Evolutionary conservation across 2,329 filamentous ascomycete genomes (phyloP).

Genomic region (Drechmeria coniospora): DNA sequence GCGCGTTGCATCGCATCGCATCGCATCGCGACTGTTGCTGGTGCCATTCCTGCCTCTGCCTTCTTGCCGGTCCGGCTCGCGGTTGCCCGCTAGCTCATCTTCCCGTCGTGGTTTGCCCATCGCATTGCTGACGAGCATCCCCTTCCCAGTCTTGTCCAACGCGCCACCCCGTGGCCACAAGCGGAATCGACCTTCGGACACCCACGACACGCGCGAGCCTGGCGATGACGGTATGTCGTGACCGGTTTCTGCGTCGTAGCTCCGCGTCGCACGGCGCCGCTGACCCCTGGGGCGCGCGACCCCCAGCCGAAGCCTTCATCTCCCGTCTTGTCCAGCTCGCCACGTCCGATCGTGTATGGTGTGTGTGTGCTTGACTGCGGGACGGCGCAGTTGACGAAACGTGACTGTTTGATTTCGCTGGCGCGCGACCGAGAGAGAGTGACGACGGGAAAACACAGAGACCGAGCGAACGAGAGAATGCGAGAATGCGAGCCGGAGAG

Average conservation of each 20-base stretch:
- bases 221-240: slow-evolving; percentile 60
- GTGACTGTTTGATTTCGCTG: no score
- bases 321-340: no score
- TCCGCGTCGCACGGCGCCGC: slow-evolving; percentile 5
- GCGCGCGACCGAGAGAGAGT: no score
- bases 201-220: slow-evolving; percentile 33
- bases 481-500: no score
- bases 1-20: slow-evolving; percentile 2
- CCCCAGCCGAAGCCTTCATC: background rate
- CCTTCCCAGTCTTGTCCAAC: slow-evolving; percentile 29
- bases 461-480: no score
- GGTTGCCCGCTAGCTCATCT: background rate
- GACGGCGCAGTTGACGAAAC: no score
- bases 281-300: background rate
- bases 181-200: slow-evolving; percentile 62
- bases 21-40: slow-evolving; percentile 1
- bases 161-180: slow-evolving; percentile 55
- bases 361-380: no score
- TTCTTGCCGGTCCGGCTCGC: background rate
- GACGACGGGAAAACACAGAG: no score
- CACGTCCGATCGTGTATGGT: no score
- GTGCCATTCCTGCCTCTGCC: background rate
- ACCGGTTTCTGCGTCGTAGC: slow-evolving; percentile 13
- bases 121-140: slow-evolving; percentile 12
- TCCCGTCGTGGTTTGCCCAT: slow-evolving; percentile 1